Evolutionary conservation across 164 flowering plant genomes (phyloP), one percentile per base, ranked within the genome.

Genomic region (Aristolochia contorta): DNA sequence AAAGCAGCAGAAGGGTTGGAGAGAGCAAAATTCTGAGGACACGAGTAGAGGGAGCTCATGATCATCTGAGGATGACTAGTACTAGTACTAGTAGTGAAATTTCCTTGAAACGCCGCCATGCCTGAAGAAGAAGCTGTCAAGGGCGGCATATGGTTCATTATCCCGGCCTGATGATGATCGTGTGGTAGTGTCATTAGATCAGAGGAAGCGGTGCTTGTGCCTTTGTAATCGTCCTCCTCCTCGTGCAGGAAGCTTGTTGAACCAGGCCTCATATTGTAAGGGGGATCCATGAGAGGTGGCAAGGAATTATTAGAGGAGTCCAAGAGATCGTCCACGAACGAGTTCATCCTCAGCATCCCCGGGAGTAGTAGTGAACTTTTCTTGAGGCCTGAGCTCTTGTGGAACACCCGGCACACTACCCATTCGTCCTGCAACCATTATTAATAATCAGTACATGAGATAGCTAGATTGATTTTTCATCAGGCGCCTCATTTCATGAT

Each of bases 371-470:
- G n/a, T 56, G 74, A 68, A 47, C 25, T 65, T 60, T 56, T 79
- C 65, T 71, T 82, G 3, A 75, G 32, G 27, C 76, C 83, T 24
- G 71, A 58, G 69, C 41, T 81, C 74, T 83, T 83, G 65, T 81
- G 84, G 65, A 83, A 81, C 30, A 81, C 72, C 70, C 81, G 73
- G 64, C 81, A 72, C 0, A 83, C 88, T 7, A 75, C 88, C 88
- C 88, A 83, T 65, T 78, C 88, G 66, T 79, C 88, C 85, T 83
- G 80, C 63, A 56, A 20, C 58, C n/a, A n/a, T n/a, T n/a, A n/a
- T n/a, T n/a, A n/a, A n/a, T n/a, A n/a, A n/a, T n/a, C n/a, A n/a
- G n/a, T n/a, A n/a, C n/a, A n/a, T n/a, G n/a, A n/a, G n/a, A n/a
- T n/a, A n/a, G n/a, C n/a, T n/a, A n/a, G n/a, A n/a, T n/a, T n/a